Evolutionary conservation across 2,329 filamentous ascomycete genomes (phyloP), one percentile per base, ranked within the genome.

Genomic region (Penicillium rolfsii): DNA sequence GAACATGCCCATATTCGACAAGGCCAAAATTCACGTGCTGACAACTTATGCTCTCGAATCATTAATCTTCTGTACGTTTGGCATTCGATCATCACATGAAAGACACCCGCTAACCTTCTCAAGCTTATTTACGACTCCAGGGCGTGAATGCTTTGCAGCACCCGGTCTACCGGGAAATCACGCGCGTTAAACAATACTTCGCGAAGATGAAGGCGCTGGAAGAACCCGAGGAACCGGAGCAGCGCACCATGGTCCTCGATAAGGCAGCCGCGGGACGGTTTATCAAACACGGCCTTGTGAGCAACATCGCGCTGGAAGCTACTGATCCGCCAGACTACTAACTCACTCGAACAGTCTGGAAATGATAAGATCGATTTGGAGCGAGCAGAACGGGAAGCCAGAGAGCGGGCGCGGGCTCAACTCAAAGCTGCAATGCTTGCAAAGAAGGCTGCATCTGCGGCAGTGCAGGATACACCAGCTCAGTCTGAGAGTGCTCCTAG

Each of bases 11-110:
- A 83, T 98, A n/a, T 84, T 99, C 62, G 94, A 98, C 81, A 93
- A 92, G 80, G 93, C 95, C 7, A 97, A 98, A 79, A 87, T 97
- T 61, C 92, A 96, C 74, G 89, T 95, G n/a, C 83, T 96, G 22
- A 84, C 89, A 55, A 90, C 92, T 19, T 99, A 98, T 76, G 86
- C 93, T 0, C 89, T 99, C 64, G 94, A 98, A 73, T 96, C 93
- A 0, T 81, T 97, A 9, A 80, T 99, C 7, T 98, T 96, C 77
- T 90, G 91, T 93, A 78, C 64, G 86, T 73, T 22, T 35, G 12
- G 14, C 14, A 7, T 36, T 14, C 55, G 11, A 4, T 33, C 19
- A 14, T 50, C 7, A 28, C 36, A n/a, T 8, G 16, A 22, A 22
- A 52, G 33, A 48, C 4, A 43, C 55, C 46, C 41, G 26, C 49